A percentile compares a stretch with the other conserved stretches of the same genome.
Conservation (phyloP, 1,284 basidiomycete genomes). For the Polyporus tsugae region DNA sequence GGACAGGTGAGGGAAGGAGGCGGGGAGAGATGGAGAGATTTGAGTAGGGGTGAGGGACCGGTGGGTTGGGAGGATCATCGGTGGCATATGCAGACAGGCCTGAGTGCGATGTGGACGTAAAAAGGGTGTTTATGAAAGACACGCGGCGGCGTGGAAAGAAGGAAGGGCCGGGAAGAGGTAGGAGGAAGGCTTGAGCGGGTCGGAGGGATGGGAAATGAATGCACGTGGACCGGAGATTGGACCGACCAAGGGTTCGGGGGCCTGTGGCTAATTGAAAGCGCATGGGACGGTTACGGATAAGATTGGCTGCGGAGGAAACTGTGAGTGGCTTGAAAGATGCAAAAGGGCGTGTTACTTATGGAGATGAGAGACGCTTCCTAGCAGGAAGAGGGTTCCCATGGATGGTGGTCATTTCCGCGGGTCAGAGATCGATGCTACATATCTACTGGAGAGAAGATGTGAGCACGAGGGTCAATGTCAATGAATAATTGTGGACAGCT, state of each 20-base stretch:
- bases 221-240: constrained; percentile 36
- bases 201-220: constrained; percentile 34
- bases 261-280: constrained; percentile 5
- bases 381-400: too few relatives aligned
- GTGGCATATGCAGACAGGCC: constrained; percentile 24
- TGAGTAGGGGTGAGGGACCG: constrained; percentile 9
- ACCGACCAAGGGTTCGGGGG: constrained; percentile 3
- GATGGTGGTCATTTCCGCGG: background rate
- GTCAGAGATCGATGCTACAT: background rate
- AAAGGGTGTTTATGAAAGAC: constrained; percentile 38
- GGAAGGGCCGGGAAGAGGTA: constrained; percentile 29
- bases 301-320: constrained; percentile 2
- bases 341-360: background rate
- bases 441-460: background rate
- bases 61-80: constrained; percentile 24
- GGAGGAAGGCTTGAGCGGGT: constrained; percentile 30
- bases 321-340: background rate
- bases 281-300: constrained; percentile 7
- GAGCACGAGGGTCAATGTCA: too few relatives aligned
- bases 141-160: constrained; percentile 40
- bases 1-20: constrained; percentile 9
- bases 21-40: constrained; percentile 18
- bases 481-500: too few relatives aligned
- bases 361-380: too few relatives aligned
- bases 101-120: constrained; percentile 19